Conservation (phyloP, 208 protist genomes). For the Borovskyia barvae region DNA sequence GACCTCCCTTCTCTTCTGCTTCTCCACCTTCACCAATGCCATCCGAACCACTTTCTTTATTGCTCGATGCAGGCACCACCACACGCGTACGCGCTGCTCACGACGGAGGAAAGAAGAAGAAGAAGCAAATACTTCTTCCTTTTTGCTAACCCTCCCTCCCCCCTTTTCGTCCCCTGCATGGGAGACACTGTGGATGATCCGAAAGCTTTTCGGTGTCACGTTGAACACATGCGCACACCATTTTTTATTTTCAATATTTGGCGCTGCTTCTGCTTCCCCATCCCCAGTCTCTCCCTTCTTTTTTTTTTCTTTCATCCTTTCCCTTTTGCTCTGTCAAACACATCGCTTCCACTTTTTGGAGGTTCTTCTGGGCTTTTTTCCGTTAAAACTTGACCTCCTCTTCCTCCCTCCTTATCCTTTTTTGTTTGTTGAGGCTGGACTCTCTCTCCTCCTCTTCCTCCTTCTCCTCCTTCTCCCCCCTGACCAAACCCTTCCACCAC, state of each 20-base stretch:
- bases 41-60: too few species aligned
- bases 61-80: too few species aligned
- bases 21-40: too few species aligned
- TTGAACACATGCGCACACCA: neutral
- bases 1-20: too few species aligned
- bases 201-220: neutral
- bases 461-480: neutral
- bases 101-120: too few species aligned
- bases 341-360: neutral
- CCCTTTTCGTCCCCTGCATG: neutral
- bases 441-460: neutral
- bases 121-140: too few species aligned
- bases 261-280: neutral
- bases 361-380: neutral
- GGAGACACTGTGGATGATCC: neutral
- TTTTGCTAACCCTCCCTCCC: neutral
- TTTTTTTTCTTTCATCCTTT: neutral
- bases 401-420: neutral
- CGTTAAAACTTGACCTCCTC: neutral
- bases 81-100: too few species aligned
- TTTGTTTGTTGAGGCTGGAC: neutral
- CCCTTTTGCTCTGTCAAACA: neutral
- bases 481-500: neutral
- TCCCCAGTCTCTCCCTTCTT: slow-evolving; percentile 5
- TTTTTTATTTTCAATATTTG: neutral